These are phyloP conservation scores for Hypoxylon sp. DNA, from an alignment of 2,329 filamentous ascomycete genomes.

Conservation along the genomic window DNA sequence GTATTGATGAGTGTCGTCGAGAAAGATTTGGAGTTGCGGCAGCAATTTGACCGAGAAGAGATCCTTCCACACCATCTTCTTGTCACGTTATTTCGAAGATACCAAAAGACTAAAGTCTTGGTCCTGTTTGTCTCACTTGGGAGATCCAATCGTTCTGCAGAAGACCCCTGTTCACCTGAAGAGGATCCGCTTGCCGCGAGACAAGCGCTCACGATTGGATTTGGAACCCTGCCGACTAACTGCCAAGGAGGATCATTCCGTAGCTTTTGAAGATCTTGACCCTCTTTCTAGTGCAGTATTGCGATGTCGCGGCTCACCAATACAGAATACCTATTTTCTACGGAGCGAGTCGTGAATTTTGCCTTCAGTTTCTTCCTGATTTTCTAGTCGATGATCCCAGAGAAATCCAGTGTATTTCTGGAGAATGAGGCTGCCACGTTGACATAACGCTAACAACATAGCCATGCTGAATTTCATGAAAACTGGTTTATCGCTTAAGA, in stretches of 20 bases:
- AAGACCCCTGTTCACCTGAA: constrained; percentile 53
- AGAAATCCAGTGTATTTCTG: constrained; percentile 25
- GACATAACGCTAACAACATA: constrained; percentile 47
- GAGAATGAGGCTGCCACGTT: constrained; percentile 51
- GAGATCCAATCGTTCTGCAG: constrained; percentile 50
- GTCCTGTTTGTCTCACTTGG: constrained; percentile 44
- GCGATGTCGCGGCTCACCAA: constrained; percentile 38
- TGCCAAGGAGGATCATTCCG: constrained; percentile 50
- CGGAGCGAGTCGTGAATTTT: constrained; percentile 15
- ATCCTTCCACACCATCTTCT: constrained; percentile 50
- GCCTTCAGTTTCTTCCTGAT: constrained; percentile 20
- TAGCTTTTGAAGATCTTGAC: constrained; percentile 40
- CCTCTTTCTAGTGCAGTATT: constrained; percentile 29
- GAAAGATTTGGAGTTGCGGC: constrained; percentile 28
- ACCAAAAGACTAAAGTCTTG: constrained; percentile 42
- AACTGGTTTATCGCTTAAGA: constrained; percentile 24
- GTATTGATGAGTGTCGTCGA: constrained; percentile 29
- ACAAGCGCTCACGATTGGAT: constrained; percentile 53
- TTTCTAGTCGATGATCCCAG: constrained; percentile 22
- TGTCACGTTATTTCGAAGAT: constrained; percentile 53
- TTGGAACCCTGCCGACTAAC: constrained; percentile 40
- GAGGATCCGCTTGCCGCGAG: constrained; percentile 45
- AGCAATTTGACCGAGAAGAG: constrained; percentile 41
- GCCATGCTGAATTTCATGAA: constrained; percentile 43
- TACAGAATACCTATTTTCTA: constrained; percentile 30